Evolutionary conservation across 208 protist species (phyloP), one percentile per base, ranked within the genome.

Genomic region (Acanthamoeba divionensis): DNA sequence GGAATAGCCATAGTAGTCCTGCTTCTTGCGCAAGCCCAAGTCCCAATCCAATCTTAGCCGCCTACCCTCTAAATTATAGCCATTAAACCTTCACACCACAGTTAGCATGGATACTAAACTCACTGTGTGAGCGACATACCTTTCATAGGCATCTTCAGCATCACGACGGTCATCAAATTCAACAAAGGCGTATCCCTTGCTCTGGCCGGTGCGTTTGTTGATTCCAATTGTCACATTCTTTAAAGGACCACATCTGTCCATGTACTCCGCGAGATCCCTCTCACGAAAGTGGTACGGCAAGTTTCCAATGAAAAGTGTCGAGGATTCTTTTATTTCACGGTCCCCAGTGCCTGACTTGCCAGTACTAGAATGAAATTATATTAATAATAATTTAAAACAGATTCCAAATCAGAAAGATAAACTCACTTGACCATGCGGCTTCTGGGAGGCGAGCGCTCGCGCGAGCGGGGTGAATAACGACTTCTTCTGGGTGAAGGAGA

Each of bases 231-330:
- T 94, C 3, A 93, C 69, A 48, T 66, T 80, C 44, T 50, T 66
- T 24, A 94, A 10, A 12, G 48, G 26, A 44, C 93, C 93, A 90
- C 86, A 93, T 29, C 83, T 90, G 48, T 45, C 80, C 47, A 94
- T 93, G 48, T 92, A 52, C 8, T 91, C 69, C 3, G 66, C 54
- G 21, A 92, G 29, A 54, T 94, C 75, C 41, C 45, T 75, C 66
- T 94, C 91, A 41, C 66, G 55, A 13, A 93, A 90, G 26, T 90
- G 38, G 62, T 94, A 94, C 33, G 92, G 92, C 0, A 94, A 54
- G 48, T 94, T 94, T 10, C 92, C 92, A 48, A 94, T 90, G 90
- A 94, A 94, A 1, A 94, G 83, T n/a, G 67, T 86, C 38, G 90
- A 85, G 60, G 83, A 80, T 33, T 91, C 79, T 80, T 86, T 33